Percentiles rank a stretch among this genome's conserved stretches.
phyloP scores from a whole-genome alignment of 108 stramenopile species.

The Nannochloropsis gaditana region DNA sequence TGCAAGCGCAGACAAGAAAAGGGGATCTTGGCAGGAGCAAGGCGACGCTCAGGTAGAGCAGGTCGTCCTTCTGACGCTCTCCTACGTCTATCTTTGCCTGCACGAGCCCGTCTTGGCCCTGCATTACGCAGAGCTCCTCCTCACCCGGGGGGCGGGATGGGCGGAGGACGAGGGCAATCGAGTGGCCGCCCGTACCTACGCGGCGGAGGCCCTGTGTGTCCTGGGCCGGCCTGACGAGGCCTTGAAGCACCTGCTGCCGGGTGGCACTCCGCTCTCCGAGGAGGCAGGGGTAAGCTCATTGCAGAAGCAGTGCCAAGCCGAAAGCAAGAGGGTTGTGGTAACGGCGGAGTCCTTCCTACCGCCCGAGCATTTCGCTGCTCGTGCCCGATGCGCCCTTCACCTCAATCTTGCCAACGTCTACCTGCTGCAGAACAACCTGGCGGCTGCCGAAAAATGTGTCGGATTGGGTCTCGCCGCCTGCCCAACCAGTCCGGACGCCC shows the following conservation, averaged over 20 bases:
- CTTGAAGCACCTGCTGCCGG: constrained; percentile 30
- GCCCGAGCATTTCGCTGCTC: not conserved
- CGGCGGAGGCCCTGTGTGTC: constrained; percentile 45
- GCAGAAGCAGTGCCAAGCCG: not conserved
- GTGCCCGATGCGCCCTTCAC: constrained; percentile 27
- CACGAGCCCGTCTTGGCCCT: constrained; percentile 37
- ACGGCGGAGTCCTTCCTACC: not conserved
- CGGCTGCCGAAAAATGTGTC: constrained; percentile 27
- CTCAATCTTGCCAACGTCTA: constrained; percentile 34
- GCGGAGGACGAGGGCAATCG: not conserved
- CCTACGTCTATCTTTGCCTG: constrained; percentile 44
- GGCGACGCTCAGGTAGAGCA: not conserved
- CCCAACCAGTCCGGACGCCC: constrained; percentile 26
- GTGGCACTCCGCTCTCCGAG: not conserved
- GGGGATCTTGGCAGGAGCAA: not conserved
- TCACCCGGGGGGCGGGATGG: constrained; percentile 11
- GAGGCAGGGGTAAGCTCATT: constrained; percentile 9
- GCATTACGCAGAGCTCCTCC: constrained; percentile 22
- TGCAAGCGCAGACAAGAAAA: not conserved
- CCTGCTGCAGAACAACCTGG: constrained; percentile 31
- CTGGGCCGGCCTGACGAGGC: constrained; percentile 39
- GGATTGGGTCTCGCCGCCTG: constrained; percentile 24
- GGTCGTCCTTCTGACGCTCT: constrained; percentile 29
- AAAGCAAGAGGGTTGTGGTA: not conserved
- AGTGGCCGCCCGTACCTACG: constrained; percentile 38